Evolutionary conservation across 169 alveolate genomes (phyloP), one percentile per base, ranked within the genome.

Genomic region (Plasmodium relictum): DNA sequence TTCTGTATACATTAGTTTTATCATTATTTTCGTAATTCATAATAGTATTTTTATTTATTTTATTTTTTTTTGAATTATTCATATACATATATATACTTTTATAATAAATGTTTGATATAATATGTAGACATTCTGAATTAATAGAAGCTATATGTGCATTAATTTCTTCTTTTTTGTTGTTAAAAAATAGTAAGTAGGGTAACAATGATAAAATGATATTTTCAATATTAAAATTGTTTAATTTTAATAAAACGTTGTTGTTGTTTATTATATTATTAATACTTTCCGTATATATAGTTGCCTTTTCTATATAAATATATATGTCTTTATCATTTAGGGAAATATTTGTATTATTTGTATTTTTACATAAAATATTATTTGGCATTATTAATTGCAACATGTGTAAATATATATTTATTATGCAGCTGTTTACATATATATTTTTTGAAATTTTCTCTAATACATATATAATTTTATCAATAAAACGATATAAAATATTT

Each of bases 261-360:
- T 86, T 86, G 52, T 86, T 86, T 48, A 86, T 86, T 58, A 86
- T 86, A 31, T 71, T 86, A 44, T 86, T 86, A 70, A 86, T 86
- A 66, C 92, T 86, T 86, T 86, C 92, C 37, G 92, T 86, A 66
- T 86, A 86, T 50, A 86, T 59, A 14, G 92, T 86, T 16, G 92
- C 92, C 74, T 86, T 86, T 50, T 86, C 92, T 44, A 86, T 63
- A 58, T 86, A 86, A 42, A 86, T 86, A 61, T 86, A 86, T 45
- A 86, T 86, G 48, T 86, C 92, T 61, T 86, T 86, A 71, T 86
- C 92, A 39, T 70, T 86, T 61, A 86, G 41, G 20, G 92, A 69
- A 39, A 86, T 86, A 52, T 86, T 86, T 26, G 88, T 72, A 54
- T 86, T 71, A 52, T 86, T 86, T 59, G 92, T 71, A 86, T 86